Evolutionary conservation across 2,329 filamentous ascomycete genomes (phyloP).

Genomic region (Colletotrichum sp.): DNA sequence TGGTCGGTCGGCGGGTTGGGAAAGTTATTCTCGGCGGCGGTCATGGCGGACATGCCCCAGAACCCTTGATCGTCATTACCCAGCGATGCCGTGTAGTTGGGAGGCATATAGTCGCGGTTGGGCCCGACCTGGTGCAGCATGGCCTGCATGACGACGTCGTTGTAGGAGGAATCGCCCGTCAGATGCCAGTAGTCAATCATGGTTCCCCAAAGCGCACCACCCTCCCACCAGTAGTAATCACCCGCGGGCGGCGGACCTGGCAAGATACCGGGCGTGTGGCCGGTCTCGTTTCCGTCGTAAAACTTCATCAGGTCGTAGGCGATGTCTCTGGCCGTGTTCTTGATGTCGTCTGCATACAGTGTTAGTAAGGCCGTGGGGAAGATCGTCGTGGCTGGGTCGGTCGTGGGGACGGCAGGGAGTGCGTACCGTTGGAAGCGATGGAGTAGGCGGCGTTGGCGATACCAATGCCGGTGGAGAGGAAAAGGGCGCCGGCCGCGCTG

Average conservation of each 20-base stretch:
- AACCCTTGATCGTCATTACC: constrained; percentile 75
- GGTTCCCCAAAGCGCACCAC: constrained; percentile 70
- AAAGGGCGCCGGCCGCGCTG: constrained; percentile 3
- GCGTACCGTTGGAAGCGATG: constrained; percentile 13
- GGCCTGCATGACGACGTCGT: constrained; percentile 60
- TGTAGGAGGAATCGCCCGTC: constrained; percentile 69
- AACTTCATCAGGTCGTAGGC: constrained; percentile 56
- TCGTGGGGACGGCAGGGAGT: neutral
- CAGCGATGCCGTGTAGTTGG: constrained; percentile 61
- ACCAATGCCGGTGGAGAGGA: neutral
- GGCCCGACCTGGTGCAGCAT: constrained; percentile 64
- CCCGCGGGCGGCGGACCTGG: constrained; percentile 55
- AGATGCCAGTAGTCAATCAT: constrained; percentile 74
- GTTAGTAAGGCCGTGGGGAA: neutral
- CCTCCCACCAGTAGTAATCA: constrained; percentile 79
- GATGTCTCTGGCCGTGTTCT: constrained; percentile 46
- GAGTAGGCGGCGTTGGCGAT: constrained; percentile 9
- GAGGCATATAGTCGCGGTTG: constrained; percentile 63
- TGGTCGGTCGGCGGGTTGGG: constrained; percentile 59
- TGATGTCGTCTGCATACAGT: constrained; percentile 47
- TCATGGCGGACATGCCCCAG: constrained; percentile 72
- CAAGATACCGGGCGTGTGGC: constrained; percentile 60
- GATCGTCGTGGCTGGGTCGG: neutral
- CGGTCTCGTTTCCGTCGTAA: constrained; percentile 56
- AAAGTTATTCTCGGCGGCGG: constrained; percentile 69